These are phyloP conservation scores for Lachancea dasiensis DNA, from an alignment of 805 yeast genomes.

Conservation along the genomic window DNA sequence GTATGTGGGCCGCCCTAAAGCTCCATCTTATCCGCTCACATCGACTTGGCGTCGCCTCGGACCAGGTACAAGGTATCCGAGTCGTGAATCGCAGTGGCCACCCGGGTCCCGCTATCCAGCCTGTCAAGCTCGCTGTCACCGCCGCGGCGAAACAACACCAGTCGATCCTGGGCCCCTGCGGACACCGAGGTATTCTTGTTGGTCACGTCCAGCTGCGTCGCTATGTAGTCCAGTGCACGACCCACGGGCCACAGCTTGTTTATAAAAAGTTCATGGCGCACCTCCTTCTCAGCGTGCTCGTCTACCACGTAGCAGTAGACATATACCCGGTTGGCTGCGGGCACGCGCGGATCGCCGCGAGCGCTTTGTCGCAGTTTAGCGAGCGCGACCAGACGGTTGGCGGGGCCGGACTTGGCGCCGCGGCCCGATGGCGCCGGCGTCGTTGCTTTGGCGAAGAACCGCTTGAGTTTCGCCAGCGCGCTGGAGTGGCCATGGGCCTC, in stretches of 20 bases:
- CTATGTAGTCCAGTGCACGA: slow-evolving; percentile 27
- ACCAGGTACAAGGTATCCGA: slow-evolving; percentile 26
- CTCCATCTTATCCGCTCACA: too few relatives aligned
- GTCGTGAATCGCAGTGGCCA: slow-evolving; percentile 16
- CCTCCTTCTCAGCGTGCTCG: slow-evolving; percentile 9
- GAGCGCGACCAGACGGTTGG: slow-evolving; percentile 16
- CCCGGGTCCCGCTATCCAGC: slow-evolving; percentile 18
- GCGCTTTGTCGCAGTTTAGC: slow-evolving; percentile 21
- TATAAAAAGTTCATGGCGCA: slow-evolving; percentile 17
- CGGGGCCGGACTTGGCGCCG: slow-evolving; percentile 6
- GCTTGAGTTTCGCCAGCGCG: slow-evolving; percentile 24
- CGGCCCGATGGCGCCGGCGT: slow-evolving; percentile 1
- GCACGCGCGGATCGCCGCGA: slow-evolving; percentile 25
- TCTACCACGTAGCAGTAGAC: slow-evolving; percentile 21
- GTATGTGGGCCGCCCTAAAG: too few relatives aligned
- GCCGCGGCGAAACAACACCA: slow-evolving; percentile 23
- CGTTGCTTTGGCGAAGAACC: slow-evolving; percentile 17
- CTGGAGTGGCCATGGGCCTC: slow-evolving; percentile 10
- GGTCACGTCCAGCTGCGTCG: slow-evolving; percentile 20
- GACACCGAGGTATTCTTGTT: slow-evolving; percentile 19
- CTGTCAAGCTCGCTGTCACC: slow-evolving; percentile 5
- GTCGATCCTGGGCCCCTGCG: slow-evolving; percentile 18
- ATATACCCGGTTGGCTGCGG: slow-evolving; percentile 24
- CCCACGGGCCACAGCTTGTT: slow-evolving; percentile 33
- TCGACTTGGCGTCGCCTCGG: too few relatives aligned